These are phyloP conservation scores for Buddleja alternifolia DNA, from an alignment of 257 asterid species.

Conservation along the genomic window DNA sequence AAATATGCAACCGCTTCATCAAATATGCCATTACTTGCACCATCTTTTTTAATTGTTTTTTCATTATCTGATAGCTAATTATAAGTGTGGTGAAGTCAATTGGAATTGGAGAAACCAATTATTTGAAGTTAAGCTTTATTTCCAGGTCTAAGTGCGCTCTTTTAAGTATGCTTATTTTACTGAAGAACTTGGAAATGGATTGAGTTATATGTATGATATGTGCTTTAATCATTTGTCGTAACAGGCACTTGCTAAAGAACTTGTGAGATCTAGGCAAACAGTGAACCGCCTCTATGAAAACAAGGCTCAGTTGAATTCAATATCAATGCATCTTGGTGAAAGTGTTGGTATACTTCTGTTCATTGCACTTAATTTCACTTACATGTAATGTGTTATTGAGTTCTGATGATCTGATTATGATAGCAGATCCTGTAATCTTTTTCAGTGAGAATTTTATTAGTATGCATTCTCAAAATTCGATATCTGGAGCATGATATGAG, in stretches of 20 bases:
- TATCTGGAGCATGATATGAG: neutral
- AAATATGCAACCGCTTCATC: too few relatives aligned
- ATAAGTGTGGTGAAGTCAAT: too few relatives aligned
- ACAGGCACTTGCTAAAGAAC: conserved; percentile 91
- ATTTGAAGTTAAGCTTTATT: neutral
- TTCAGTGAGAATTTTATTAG: conserved; percentile 11
- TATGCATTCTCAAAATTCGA: neutral
- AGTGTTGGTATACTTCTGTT: conserved; percentile 69
- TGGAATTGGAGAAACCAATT: too few relatives aligned
- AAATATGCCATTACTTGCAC: too few relatives aligned
- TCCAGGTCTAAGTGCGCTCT: conserved; percentile 16
- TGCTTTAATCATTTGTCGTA: conserved; percentile 23
- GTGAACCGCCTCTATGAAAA: conserved; percentile 88
- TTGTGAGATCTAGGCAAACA: conserved; percentile 79
- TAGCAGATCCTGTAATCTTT: neutral
- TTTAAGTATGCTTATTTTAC: neutral
- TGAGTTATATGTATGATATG: conserved; percentile 9
- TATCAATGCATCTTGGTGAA: conserved; percentile 99
- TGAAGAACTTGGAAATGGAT: neutral
- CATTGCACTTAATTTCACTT: conserved; percentile 11
- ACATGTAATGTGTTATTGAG: neutral
- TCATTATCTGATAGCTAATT: too few relatives aligned
- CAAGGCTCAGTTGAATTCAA: conserved; percentile 93
- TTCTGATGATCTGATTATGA: neutral
- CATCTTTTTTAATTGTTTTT: too few relatives aligned